phyloP scores from a whole-genome alignment of 176 grass and related monocot genomes.

The Oryza meyeriana region DNA sequence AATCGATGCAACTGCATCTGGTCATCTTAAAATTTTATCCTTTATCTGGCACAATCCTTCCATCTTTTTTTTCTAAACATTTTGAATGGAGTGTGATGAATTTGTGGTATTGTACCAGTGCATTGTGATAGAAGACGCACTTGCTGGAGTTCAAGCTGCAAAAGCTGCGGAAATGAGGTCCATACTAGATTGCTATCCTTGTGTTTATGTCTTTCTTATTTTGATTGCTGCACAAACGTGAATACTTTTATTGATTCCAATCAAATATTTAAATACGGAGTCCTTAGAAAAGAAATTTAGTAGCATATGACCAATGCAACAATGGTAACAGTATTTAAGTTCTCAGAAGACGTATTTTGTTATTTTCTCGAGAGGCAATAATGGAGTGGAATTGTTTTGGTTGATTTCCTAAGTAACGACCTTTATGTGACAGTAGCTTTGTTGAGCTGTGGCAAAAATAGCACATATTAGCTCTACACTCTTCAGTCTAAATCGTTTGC shows the following conservation, averaged over 20 bases:
- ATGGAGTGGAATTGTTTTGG: background rate
- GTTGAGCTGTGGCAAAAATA: background rate
- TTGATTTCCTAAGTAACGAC: slow-evolving; percentile 11
- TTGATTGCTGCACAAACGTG: slow-evolving; percentile 4
- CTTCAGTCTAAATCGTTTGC: background rate
- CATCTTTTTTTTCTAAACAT: background rate
- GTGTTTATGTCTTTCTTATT: slow-evolving; percentile 18
- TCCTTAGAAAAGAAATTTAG: slow-evolving; percentile 9
- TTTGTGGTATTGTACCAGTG: slow-evolving; percentile 51
- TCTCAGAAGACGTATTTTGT: background rate
- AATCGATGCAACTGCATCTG: background rate
- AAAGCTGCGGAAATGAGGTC: slow-evolving; percentile 92
- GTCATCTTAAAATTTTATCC: background rate
- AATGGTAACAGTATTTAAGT: background rate
- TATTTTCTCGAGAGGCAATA: background rate
- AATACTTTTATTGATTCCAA: slow-evolving; percentile 24
- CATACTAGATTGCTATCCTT: slow-evolving; percentile 5
- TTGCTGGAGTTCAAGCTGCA: slow-evolving; percentile 97
- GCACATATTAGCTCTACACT: background rate
- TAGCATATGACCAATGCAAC: background rate
- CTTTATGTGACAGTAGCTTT: slow-evolving; percentile 1
- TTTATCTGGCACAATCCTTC: background rate
- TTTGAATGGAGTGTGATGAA: slow-evolving; percentile 19
- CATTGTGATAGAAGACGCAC: slow-evolving; percentile 97
- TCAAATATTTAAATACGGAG: background rate